Base-by-base conservation (phyloP, 495 filamentous ascomycete species). In the Talaromyces trachyspermus region DNA sequence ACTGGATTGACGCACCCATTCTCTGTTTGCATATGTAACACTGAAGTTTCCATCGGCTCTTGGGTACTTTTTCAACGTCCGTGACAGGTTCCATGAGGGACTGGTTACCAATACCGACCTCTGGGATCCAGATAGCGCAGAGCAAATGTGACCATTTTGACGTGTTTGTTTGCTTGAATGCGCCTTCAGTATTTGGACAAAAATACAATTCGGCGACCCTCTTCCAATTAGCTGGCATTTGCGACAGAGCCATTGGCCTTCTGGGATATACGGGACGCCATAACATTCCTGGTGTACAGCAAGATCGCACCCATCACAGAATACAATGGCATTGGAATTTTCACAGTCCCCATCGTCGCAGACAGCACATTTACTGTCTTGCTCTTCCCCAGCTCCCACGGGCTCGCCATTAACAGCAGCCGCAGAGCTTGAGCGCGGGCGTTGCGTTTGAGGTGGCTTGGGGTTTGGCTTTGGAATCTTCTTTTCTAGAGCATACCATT, bases 271-370 rank as follows among this genome's bases (percentile, higher is more conserved):
- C 23, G 94, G 92, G 40, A 99, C 92, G 52, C 92, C 92, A 68
- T 98, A 99, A 66, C 94, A 99, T 64, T 99, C 92, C 60, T 99
- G 92, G 63, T 99, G 92, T 30, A 99, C 92, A 4, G 92, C 92
- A 18, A 97, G 71, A 68, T 99, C 92, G 64, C 92, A 97, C 7
- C 92, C 94, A 59, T 99, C 92, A 55, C 92, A 99, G 65, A 98
- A 99, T 18, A 99, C 94, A 57, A 99, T 99, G 5, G 92, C 94
- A 63, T 99, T 99, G n/a, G 90, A 89, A 61, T 97, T 99, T 67
- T 97, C 92, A 56, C 94, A 97, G 57, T 99, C 92, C 23, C 92
- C 94, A 59, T 97, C 92, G 60, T 97, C 92, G 54, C 92, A 99
- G 40, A 99, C 94, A 24, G 86, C 91, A 57, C 92, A 99, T 62